These are phyloP conservation scores for Fusarium robinianum DNA, from an alignment of 2,329 filamentous ascomycete species.

Conservation along the genomic window DNA sequence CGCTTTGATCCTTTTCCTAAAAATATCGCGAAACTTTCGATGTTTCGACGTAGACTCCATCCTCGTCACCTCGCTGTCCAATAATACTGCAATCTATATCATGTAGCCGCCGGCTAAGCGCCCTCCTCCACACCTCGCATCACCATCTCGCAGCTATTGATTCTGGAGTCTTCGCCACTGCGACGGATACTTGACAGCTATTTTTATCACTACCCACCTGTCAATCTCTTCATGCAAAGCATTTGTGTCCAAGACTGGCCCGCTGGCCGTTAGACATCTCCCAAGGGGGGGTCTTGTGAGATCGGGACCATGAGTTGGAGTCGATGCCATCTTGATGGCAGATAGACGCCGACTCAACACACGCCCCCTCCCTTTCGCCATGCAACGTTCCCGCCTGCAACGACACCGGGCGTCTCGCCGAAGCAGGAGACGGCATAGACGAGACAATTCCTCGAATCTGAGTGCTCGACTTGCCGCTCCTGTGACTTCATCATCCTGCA, in stretches of 20 bases:
- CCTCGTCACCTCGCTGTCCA: constrained; percentile 20
- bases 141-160: constrained; percentile 15
- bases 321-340: constrained; percentile 6
- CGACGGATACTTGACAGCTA: constrained; percentile 18
- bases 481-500: constrained; percentile 24
- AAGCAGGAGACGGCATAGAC: neutral
- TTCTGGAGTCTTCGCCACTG: constrained; percentile 24
- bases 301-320: neutral
- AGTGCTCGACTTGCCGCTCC: constrained; percentile 17
- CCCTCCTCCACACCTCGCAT: constrained; percentile 20
- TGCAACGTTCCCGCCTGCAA: constrained; percentile 9
- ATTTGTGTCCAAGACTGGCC: constrained; percentile 11
- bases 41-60: neutral
- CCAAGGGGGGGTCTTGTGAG: constrained; percentile 9
- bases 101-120: constrained; percentile 37
- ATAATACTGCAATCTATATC: constrained; percentile 12
- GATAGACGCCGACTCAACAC: constrained; percentile 23
- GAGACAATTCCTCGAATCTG: constrained; percentile 17
- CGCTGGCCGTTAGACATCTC: too few species aligned
- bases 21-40: constrained; percentile 15
- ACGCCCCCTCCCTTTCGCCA: constrained; percentile 6
- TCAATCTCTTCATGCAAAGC: constrained; percentile 20
- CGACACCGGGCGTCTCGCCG: constrained; percentile 28
- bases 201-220: constrained; percentile 20
- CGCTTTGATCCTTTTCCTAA: constrained; percentile 11